Base-by-base conservation (phyloP, 129 eudicot species). In the Centrapalus pauciflorus region DNA sequence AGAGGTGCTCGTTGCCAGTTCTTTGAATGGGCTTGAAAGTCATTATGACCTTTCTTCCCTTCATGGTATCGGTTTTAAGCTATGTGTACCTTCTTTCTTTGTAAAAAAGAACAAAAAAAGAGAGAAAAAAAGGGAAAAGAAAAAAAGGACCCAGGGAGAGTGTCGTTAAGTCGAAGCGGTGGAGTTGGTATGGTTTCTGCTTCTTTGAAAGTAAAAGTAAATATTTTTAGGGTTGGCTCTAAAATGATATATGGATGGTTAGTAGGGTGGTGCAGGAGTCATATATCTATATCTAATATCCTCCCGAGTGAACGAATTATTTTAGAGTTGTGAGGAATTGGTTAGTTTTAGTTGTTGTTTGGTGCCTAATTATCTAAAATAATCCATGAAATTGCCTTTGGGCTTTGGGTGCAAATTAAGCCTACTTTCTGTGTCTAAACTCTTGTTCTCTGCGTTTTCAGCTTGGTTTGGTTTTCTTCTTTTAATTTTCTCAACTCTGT, bases 1-100 rank as follows among this genome's bases (percentile, higher is more conserved):
- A 83, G 90, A 81, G 97, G 97, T 41, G 87, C 97, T 32, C 83
- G 77, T 48, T 92, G 98, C 76, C 82, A 82, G 40, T 92, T 70
- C 80, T 87, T 87, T 35, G 85, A 83, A 79, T 92, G 97, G 97
- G 94, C 81, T 32, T 81, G 65, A 67, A 33, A 23, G 28, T 6
- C 6, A 11, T 58, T 20, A 14, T 65, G 45, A 68, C 61, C 33
- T 45, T 50, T 71, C 28, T 73, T 40, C 57, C 80, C 64, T 79
- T 68, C 61, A 43, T 61, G 78, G 79, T 61, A 75, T 60, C 60
- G 7, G 46, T 55, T 74, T 50, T 63, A 79, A 52, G 76, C 38
- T 60, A 32, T 49, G 66, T 27, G 55, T 34, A 69, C 28, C 46
- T 56, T 65, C 40, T 46, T 25, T 63, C 43, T 67, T 12, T 81